Base-by-base conservation (phyloP, 1,284 basidiomycete species). In the Papiliotrema flavescens region DNA sequence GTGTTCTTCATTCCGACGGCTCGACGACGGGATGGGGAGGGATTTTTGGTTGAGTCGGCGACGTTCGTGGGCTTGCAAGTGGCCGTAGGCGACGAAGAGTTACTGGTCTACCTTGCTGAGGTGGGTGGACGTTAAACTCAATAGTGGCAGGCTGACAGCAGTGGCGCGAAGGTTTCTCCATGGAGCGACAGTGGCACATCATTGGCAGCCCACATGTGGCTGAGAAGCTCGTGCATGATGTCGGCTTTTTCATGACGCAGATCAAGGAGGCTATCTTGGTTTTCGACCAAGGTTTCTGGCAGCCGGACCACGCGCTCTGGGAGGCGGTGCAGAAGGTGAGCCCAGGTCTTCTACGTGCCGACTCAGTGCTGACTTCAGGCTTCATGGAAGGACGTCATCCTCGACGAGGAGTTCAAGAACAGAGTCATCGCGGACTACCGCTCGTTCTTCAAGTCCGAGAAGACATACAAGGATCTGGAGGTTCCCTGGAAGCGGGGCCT, bases 401-500 rank as follows among this genome's bases (percentile, higher is more conserved):
- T 91, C 47, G 85, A 87, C 54, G 82, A 85, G 0, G 78, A 80
- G 4, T 86, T 85, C 77, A 91, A 90, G 76, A 77, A 78, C 23
- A 74, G 77, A 1, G 62, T 90, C 13, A 80, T 84, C 73, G 84
- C 86, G 61, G 89, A 91, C 54, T 79, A 90, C 13, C 81, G 83
- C 36, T 85, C 85, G 0, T 92, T 92, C 79, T 89, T 89, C 70
- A 79, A 81, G 35, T 84, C 85, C 0, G 83, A 88, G 62, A 67
- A 79, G 37, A 75, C 85, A 1, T 90, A 90, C 76, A 85, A 85
- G 69, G 80, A 83, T 15, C 79, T 90, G 2, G 80, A 80, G 0
- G 86, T 90, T 47, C 85, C 89, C 0, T 91, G 89, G 89, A 91
- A 91, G 82, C 57, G 75, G 14, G 76, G 76, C 2, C 47, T 76